Conservation (phyloP, 345 rosid genomes). For the Balakata baccata region DNA sequence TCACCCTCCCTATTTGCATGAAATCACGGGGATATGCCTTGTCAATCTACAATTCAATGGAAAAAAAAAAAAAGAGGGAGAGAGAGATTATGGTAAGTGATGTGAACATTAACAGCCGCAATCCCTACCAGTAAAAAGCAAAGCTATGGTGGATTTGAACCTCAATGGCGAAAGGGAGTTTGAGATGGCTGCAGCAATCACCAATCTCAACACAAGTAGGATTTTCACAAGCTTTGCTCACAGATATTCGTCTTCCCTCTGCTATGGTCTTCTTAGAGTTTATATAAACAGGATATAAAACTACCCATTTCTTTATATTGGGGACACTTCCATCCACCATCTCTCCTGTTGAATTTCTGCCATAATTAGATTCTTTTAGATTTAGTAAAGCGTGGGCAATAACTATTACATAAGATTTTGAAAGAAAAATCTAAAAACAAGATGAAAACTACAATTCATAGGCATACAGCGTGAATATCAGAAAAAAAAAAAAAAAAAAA, state of each 20-base stretch:
- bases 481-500: no score
- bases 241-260: conserved; percentile 72
- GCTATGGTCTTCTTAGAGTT: conserved; percentile 92
- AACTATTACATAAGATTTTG: neutral
- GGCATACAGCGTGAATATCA: no score
- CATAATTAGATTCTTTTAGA: neutral
- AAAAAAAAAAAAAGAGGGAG: conserved; percentile 4
- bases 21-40: conserved; percentile 93
- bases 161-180: conserved; percentile 70
- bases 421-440: neutral
- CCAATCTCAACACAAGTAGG: conserved; percentile 79
- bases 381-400: neutral
- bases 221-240: conserved; percentile 71
- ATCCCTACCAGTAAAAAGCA: neutral
- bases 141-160: conserved; percentile 27
- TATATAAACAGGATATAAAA: conserved; percentile 81
- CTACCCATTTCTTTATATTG: conserved; percentile 55
- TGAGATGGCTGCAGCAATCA: conserved; percentile 75
- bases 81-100: neutral
- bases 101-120: neutral
- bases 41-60: conserved; percentile 45
- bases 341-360: neutral
- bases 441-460: neutral
- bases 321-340: conserved; percentile 13
- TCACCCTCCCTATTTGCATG: conserved; percentile 92